These are phyloP conservation scores for Xanthoconium purpureum DNA, from an alignment of 768 basidiomycete genomes.

Conservation along the genomic window DNA sequence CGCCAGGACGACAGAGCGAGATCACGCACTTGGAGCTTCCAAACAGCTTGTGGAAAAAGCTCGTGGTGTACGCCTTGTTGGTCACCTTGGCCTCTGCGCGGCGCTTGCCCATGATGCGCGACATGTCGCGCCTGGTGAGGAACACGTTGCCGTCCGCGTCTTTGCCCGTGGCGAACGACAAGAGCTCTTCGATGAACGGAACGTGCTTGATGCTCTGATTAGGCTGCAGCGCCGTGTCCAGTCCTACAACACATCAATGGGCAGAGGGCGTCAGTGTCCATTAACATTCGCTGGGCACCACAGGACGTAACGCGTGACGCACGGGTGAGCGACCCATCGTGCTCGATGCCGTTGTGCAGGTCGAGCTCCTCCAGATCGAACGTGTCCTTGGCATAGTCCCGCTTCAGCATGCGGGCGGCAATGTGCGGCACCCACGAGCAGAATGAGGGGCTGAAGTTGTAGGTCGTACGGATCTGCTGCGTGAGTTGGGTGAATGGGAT, in stretches of 20 bases:
- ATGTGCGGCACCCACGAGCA: slow-evolving; percentile 62
- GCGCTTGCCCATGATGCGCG: slow-evolving; percentile 55
- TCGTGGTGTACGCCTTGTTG: slow-evolving; percentile 59
- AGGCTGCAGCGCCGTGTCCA: slow-evolving; percentile 45
- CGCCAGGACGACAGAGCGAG: not conserved
- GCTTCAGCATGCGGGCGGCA: slow-evolving; percentile 55
- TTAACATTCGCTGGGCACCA: not conserved
- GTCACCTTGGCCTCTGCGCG: slow-evolving; percentile 51
- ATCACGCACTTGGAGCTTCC: slow-evolving; percentile 63
- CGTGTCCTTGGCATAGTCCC: slow-evolving; percentile 51
- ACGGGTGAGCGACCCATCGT: slow-evolving; percentile 36
- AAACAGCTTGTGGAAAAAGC: slow-evolving; percentile 56
- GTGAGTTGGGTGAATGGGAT: slow-evolving; percentile 57
- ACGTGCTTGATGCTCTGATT: slow-evolving; percentile 54
- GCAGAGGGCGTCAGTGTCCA: not conserved
- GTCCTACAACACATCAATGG: slow-evolving; percentile 40
- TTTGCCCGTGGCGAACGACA: slow-evolving; percentile 59
- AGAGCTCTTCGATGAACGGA: slow-evolving; percentile 53
- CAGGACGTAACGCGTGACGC: not conserved
- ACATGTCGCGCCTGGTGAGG: slow-evolving; percentile 58
- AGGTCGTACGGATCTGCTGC: slow-evolving; percentile 48
- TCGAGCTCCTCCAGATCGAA: slow-evolving; percentile 67
- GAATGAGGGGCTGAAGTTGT: slow-evolving; percentile 70
- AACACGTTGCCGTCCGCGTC: slow-evolving; percentile 43
- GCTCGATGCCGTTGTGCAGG: slow-evolving; percentile 60